A percentile compares a stretch with the other conserved stretches of the same genome.
Evolutionary conservation across 306 rosid species (phyloP).

Genomic region (Canavalia gladiata): DNA sequence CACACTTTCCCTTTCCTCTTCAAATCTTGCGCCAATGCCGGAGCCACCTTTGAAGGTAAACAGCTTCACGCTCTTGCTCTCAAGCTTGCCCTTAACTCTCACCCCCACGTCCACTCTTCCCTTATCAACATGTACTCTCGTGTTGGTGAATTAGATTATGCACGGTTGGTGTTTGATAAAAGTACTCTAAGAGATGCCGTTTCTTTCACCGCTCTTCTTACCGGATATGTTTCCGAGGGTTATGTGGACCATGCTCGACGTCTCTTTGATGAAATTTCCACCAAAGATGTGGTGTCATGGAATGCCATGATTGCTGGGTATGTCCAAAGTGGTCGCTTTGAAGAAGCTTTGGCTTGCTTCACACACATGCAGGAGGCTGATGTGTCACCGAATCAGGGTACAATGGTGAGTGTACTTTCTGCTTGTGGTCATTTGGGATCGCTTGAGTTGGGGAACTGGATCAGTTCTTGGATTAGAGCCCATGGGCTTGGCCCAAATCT

Average conservation of each 20-base stretch:
- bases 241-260: slow-evolving; percentile 65
- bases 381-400: slow-evolving; percentile 65
- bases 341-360: slow-evolving; percentile 71
- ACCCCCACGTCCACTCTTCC: slow-evolving; percentile 70
- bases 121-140: slow-evolving; percentile 72
- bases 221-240: slow-evolving; percentile 68
- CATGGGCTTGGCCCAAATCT: slow-evolving; percentile 60
- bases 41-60: slow-evolving; percentile 64
- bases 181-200: slow-evolving; percentile 66
- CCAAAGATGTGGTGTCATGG: slow-evolving; percentile 81
- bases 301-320: slow-evolving; percentile 91
- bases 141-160: slow-evolving; percentile 58
- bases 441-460: slow-evolving; percentile 69
- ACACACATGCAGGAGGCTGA: slow-evolving; percentile 61
- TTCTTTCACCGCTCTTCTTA: slow-evolving; percentile 78
- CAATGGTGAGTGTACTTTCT: slow-evolving; percentile 70
- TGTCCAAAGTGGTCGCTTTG: slow-evolving; percentile 62
- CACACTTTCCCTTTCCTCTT: slow-evolving; percentile 78
- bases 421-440: slow-evolving; percentile 73
- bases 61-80: slow-evolving; percentile 72
- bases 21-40: slow-evolving; percentile 66
- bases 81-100: slow-evolving; percentile 64
- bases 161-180: slow-evolving; percentile 73
- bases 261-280: slow-evolving; percentile 68
- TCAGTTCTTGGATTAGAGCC: slow-evolving; percentile 68